Conservation (phyloP, 352 stramenopile genomes). For the Globisporangium spiculum region DNA sequence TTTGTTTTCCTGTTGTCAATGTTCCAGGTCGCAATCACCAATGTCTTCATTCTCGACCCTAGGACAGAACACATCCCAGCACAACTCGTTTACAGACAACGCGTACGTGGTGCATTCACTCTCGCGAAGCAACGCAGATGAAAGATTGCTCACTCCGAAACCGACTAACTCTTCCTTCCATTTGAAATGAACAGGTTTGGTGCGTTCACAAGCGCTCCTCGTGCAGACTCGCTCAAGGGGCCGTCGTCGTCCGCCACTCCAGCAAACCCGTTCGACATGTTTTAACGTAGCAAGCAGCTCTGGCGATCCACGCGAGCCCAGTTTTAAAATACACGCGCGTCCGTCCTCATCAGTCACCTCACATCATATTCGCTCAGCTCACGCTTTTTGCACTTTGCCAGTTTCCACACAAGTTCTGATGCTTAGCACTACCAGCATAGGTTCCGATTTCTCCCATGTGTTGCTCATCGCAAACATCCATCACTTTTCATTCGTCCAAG, state of each 20-base stretch:
- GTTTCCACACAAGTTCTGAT: background rate
- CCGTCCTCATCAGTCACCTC: background rate
- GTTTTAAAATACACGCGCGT: constrained; percentile 6
- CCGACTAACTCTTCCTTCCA: background rate
- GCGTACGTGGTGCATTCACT: constrained; percentile 26
- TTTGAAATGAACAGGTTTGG: constrained; percentile 23
- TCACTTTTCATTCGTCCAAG: too few relatives aligned
- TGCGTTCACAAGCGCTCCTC: constrained; percentile 33
- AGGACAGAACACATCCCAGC: constrained; percentile 24
- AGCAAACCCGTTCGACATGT: constrained; percentile 84
- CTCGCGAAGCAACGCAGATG: background rate
- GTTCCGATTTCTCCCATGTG: background rate
- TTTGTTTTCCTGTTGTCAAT: background rate
- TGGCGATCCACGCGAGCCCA: background rate
- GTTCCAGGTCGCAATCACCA: constrained; percentile 21
- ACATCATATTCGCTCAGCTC: background rate
- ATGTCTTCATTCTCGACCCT: constrained; percentile 41
- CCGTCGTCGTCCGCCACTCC: constrained; percentile 21
- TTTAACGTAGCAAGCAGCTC: constrained; percentile 33
- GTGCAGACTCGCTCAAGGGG: constrained; percentile 28
- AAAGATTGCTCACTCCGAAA: background rate
- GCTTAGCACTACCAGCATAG: background rate
- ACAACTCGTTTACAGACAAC: constrained; percentile 39
- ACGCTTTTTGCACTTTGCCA: background rate
- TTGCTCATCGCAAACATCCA: too few relatives aligned